phyloP scores from a whole-genome alignment of 78 protist genomes.

The Monosiga brevicollis region DNA sequence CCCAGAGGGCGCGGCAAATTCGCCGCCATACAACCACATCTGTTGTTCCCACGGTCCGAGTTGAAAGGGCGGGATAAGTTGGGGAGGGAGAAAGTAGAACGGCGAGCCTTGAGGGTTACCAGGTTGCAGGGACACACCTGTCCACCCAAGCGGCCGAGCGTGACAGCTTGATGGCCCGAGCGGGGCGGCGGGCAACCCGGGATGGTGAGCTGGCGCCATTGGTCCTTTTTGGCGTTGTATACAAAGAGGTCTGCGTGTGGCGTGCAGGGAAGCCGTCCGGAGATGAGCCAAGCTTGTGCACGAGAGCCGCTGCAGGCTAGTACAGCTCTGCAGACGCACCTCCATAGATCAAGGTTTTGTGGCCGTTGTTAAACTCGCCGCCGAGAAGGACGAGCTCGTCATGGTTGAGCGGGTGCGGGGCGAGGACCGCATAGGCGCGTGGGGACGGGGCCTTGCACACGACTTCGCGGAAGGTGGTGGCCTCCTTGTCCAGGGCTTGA shows the following conservation, averaged over 20 bases:
- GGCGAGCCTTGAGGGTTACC: too few species aligned
- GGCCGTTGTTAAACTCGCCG: conserved; percentile 34
- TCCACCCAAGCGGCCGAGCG: conserved; percentile 16
- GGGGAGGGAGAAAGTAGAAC: too few species aligned
- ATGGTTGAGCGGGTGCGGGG: background rate
- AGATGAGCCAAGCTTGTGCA: too few species aligned
- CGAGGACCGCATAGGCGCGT: conserved; percentile 4
- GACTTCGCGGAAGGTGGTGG: background rate
- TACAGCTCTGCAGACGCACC: too few species aligned
- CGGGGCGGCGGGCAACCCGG: conserved; percentile 33
- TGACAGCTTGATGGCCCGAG: conserved; percentile 8
- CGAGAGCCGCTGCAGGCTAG: too few species aligned
- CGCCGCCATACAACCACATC: conserved; percentile 30
- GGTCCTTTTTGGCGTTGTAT: conserved; percentile 19
- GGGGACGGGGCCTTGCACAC: background rate
- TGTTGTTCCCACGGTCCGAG: too few species aligned
- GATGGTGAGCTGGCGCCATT: conserved; percentile 9
- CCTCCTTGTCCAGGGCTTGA: background rate
- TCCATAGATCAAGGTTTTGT: conserved; percentile 11
- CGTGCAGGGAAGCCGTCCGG: too few species aligned
- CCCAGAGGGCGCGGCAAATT: conserved; percentile 2
- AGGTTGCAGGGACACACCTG: too few species aligned
- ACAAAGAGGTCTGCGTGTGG: conserved; percentile 19
- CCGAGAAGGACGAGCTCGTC: conserved; percentile 38
- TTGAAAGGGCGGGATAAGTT: too few species aligned